These are phyloP conservation scores for Pelargonium australe DNA, from an alignment of 441 rosid genomes.

Conservation along the genomic window DNA sequence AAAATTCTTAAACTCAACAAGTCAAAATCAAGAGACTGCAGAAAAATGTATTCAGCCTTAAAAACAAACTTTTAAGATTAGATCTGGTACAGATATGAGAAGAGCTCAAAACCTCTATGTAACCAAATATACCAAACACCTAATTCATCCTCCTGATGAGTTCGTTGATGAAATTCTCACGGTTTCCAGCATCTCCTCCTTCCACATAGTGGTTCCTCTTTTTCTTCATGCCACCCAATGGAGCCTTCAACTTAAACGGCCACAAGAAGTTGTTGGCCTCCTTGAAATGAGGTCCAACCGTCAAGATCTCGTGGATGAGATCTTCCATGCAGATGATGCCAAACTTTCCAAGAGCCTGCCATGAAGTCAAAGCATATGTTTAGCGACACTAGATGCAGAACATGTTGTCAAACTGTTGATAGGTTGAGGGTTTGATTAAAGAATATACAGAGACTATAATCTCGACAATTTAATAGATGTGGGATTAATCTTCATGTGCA, in stretches of 20 bases:
- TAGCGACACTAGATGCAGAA: neutral
- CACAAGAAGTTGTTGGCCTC: slow-evolving; percentile 75
- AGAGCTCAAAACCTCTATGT: neutral
- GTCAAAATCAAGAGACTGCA: neutral
- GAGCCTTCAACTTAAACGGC: slow-evolving; percentile 79
- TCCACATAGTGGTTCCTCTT: slow-evolving; percentile 76
- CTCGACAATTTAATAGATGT: no score
- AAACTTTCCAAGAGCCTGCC: slow-evolving; percentile 50
- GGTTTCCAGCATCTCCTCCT: slow-evolving; percentile 81
- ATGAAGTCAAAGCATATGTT: neutral
- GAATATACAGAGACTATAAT: no score
- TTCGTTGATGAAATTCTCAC: slow-evolving; percentile 64
- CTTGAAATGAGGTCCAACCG: slow-evolving; percentile 72
- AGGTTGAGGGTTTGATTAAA: no score
- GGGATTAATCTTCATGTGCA: no score
- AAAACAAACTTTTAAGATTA: neutral
- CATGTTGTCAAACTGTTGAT: neutral
- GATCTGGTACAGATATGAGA: neutral
- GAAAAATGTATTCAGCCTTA: neutral
- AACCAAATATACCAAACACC: slow-evolving; percentile 2
- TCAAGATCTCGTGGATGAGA: slow-evolving; percentile 68
- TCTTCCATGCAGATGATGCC: slow-evolving; percentile 64
- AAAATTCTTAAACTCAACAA: neutral
- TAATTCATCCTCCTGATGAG: slow-evolving; percentile 70
- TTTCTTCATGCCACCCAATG: slow-evolving; percentile 64